These are phyloP conservation scores for Mitragyna speciosa DNA, from an alignment of 257 asterid genomes.

Conservation along the genomic window DNA sequence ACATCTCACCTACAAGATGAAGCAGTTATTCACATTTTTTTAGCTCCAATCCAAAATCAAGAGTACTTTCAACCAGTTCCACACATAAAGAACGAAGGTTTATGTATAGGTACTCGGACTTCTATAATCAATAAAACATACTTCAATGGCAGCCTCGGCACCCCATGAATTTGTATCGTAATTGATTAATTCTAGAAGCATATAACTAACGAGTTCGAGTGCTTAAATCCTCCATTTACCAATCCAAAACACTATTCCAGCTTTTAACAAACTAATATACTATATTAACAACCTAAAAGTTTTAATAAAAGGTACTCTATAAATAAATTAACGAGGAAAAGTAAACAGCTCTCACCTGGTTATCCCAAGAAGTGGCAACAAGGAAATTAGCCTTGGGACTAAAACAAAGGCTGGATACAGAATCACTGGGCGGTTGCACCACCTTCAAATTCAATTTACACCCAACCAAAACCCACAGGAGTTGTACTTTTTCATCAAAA, in stretches of 20 bases:
- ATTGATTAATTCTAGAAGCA: not conserved
- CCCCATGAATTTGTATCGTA: not conserved
- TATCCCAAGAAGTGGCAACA: slow-evolving; percentile 94
- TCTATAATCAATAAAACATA: not conserved
- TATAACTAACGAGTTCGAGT: not conserved
- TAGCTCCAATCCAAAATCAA: not conserved
- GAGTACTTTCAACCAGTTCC: not conserved
- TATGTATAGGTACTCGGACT: not conserved
- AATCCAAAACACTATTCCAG: not conserved
- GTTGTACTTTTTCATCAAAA: not conserved
- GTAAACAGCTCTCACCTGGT: slow-evolving; percentile 53
- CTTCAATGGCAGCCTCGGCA: not conserved
- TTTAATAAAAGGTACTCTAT: not conserved
- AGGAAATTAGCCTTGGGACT: slow-evolving; percentile 83
- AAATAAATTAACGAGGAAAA: not conserved
- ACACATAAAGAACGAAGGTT: not conserved
- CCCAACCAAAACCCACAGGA: not conserved
- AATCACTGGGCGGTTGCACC: slow-evolving; percentile 74
- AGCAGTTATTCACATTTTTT: not conserved
- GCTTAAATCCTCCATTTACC: not conserved
- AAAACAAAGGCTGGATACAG: slow-evolving; percentile 79
- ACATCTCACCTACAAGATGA: slow-evolving; percentile 71
- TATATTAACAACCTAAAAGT: not conserved
- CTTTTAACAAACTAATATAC: not conserved
- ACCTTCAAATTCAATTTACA: slow-evolving; percentile 42